A percentile compares a stretch with the other conserved stretches of the same genome.
These are phyloP conservation scores for Phlebiopsis flavidoalba DNA, from an alignment of 768 basidiomycete species.

Conservation along the genomic window DNA sequence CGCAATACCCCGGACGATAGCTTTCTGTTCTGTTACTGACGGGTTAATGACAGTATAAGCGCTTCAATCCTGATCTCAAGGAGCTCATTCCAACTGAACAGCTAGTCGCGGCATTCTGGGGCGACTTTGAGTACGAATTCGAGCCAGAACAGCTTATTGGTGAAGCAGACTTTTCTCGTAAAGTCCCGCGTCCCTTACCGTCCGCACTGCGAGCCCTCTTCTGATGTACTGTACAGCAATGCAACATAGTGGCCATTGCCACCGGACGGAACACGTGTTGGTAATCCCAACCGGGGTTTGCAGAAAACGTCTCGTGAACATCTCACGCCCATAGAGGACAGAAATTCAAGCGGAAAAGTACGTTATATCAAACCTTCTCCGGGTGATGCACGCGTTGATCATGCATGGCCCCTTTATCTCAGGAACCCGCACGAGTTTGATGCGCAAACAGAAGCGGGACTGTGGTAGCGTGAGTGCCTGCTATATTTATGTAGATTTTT, in stretches of 20 bases:
- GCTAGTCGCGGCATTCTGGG: conserved; percentile 81
- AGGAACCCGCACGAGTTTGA: conserved; percentile 6
- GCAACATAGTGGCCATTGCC: conserved; percentile 25
- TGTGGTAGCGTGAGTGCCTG: neutral
- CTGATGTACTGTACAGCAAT: conserved; percentile 8
- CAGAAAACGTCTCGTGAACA: neutral
- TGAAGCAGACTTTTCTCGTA: conserved; percentile 69
- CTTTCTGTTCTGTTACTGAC: neutral
- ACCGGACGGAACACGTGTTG: conserved; percentile 26
- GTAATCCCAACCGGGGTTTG: neutral
- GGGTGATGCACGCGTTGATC: neutral
- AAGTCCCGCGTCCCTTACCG: too few species aligned
- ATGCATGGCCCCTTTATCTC: neutral
- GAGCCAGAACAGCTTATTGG: conserved; percentile 76
- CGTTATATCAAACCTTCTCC: neutral
- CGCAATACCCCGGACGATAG: too few species aligned
- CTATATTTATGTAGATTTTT: too few species aligned
- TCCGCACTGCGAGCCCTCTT: neutral
- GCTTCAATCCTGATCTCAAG: conserved; percentile 79
- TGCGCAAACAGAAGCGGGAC: neutral
- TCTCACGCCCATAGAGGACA: neutral
- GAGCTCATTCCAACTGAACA: conserved; percentile 73
- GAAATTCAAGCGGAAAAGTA: neutral
- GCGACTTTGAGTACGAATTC: conserved; percentile 68
- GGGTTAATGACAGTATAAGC: too few species aligned